Conservation (phyloP, 768 basidiomycete genomes). For the Boletus fagicola region DNA sequence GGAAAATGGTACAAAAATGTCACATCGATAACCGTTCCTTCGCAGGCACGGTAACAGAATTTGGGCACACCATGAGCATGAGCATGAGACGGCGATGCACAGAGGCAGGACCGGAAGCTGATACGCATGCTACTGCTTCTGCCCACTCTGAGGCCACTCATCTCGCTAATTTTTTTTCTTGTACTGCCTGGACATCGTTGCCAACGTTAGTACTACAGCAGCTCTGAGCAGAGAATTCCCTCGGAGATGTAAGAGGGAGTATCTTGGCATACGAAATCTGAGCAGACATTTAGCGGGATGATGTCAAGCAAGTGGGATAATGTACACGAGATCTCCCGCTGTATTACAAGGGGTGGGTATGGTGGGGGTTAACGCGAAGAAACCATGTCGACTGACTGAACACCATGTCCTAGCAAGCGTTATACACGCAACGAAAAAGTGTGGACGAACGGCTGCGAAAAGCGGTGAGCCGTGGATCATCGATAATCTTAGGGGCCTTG, state of each 20-base stretch:
- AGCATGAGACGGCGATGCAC: constrained; percentile 25
- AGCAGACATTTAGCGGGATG: neutral
- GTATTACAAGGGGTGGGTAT: constrained; percentile 4
- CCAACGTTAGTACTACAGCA: constrained; percentile 1
- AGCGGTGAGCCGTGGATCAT: constrained; percentile 6
- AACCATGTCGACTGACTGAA: constrained; percentile 4
- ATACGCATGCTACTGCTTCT: constrained; percentile 27
- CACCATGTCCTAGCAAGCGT: neutral
- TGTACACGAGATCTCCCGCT: constrained; percentile 4
- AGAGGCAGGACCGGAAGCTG: constrained; percentile 27
- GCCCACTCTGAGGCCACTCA: constrained; percentile 29
- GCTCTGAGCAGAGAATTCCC: constrained; percentile 3
- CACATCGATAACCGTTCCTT: constrained; percentile 16
- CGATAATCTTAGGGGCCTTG: constrained; percentile 26
- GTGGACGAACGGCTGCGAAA: constrained; percentile 14
- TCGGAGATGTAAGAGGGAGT: constrained; percentile 22
- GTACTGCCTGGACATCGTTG: constrained; percentile 16
- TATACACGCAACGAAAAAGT: constrained; percentile 8
- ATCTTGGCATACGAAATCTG: neutral
- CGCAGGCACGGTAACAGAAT: constrained; percentile 13
- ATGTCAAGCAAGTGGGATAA: constrained; percentile 3
- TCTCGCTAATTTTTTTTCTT: constrained; percentile 22
- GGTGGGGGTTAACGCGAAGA: constrained; percentile 6
- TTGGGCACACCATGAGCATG: constrained; percentile 9
- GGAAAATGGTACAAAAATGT: constrained; percentile 13